Conservation (phyloP, 2,329 filamentous ascomycete species). For the Macroventuria anomochaeta region DNA sequence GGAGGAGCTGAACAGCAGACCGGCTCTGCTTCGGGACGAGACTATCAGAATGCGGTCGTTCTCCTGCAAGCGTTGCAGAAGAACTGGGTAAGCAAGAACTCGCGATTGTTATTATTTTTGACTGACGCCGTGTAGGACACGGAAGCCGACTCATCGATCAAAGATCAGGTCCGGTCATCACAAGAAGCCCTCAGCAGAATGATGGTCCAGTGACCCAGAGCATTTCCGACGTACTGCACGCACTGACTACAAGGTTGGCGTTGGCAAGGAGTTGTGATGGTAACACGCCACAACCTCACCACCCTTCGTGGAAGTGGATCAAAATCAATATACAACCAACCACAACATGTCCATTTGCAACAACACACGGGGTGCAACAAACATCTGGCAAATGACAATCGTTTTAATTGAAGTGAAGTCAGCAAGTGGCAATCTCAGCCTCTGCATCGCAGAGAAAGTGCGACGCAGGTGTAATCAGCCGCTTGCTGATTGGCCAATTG, state of each 20-base stretch:
- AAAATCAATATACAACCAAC: constrained; percentile 2
- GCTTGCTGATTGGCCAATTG: constrained; percentile 36
- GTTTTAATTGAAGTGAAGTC: constrained; percentile 28
- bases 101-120: not conserved
- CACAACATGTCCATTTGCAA: constrained; percentile 15
- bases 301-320: constrained; percentile 7
- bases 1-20: constrained; percentile 29
- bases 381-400: constrained; percentile 30
- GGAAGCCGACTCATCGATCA: constrained; percentile 33
- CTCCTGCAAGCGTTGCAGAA: constrained; percentile 43
- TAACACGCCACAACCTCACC: constrained; percentile 11
- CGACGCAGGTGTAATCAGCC: constrained; percentile 37
- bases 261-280: not conserved
- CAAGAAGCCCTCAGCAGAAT: constrained; percentile 33
- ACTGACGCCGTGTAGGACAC: constrained; percentile 29
- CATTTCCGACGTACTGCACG: not conserved
- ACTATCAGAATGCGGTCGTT: constrained; percentile 47
- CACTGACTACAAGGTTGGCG: not conserved
- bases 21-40: constrained; percentile 32
- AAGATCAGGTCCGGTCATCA: constrained; percentile 29
- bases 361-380: not conserved
- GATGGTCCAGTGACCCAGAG: constrained; percentile 21
- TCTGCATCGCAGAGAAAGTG: constrained; percentile 14
- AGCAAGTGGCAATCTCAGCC: constrained; percentile 32
- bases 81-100: constrained; percentile 38